Evolutionary conservation across 306 rosid genomes (phyloP), one percentile per base, ranked within the genome.

Genomic region (Vachellia collinsii): DNA sequence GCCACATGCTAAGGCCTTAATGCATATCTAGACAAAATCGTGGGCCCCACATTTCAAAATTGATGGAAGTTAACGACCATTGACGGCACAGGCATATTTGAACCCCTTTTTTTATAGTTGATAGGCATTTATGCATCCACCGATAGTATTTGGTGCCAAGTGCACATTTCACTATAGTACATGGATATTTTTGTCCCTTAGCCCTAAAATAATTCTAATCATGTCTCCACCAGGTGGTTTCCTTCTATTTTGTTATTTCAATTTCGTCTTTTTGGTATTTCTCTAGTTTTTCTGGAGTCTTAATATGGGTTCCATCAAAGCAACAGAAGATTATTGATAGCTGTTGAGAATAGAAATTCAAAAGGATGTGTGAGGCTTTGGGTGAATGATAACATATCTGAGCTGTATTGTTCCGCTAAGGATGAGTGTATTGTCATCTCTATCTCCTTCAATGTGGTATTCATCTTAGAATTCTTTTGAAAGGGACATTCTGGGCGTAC

Each of bases 401-500:
- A 20, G 11, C 44, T 14, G 5, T 65, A 65, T 37, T 37, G 37
- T 3, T n/a, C 3, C 23, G 5, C 23, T 29, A 37, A 25, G 51
- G 14, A 68, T 20, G 50, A 6, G 10, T 20, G 34, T 48, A 44
- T 3, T 38, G 0, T 50, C 47, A 29, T 34, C 51, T 42, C 17
- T 62, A 22, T 47, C 41, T 44, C 41, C 62, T 48, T 8, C 56
- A 44, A 39, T 50, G 10, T 47, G 81, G 53, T 59, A 42, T 75
- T 75, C 68, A 41, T 79, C 72, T 48, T 34, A 17, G 9, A 25
- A 50, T 46, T 46, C 17, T 22, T 38, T 76, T 63, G 74, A n/a
- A 72, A 77, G 53, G 50, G 68, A 77, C 34, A 50, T 70, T 48
- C 6, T 19, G 16, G 75, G 68, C 22, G 48, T 65, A 37, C 47